Evolutionary conservation across 1,284 basidiomycete genomes (phyloP), one percentile per base, ranked within the genome.

Genomic region (Singerocomus rubriflavus): DNA sequence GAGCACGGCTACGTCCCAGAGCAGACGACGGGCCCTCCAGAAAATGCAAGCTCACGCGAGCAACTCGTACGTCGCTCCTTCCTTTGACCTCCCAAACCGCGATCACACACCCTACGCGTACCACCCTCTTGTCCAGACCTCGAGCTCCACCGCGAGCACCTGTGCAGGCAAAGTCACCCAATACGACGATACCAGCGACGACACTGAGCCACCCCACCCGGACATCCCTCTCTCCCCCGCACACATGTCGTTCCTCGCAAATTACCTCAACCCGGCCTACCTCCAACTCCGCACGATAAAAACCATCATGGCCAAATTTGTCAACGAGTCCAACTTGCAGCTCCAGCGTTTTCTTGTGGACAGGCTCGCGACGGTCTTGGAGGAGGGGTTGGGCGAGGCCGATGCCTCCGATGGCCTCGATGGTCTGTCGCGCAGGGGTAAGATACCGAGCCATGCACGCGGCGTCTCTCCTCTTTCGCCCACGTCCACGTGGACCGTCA

Each of bases 251-350:
- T 91, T 90, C 77, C 84, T 94, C 51, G 77, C 81, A 34, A 80
- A 85, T 58, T 98, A 87, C 74, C 76, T 99, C 52, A 93, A 97
- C 67, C 91, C 93, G 5, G 88, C 90, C 29, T 98, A 98, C 71
- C 83, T 98, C 43, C 85, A 90, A 51, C 74, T 82, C 1, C 82
- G 86, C 57, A 93, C 89, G 5, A 85, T 98, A 69, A 81, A 84
- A 56, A 80, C 86, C 47, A 83, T 98, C 55, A 84, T 89, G 40
- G 73, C 81, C 2, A 86, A 91, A 54, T 98, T 99, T 70, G 80
- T 88, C 53, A 82, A 87, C 56, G 91, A 97, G 52, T 97, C 93
- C 13, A 90, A 88, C 54, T 80, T 98, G 52, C 86, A 97, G 60
- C 79, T 97, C n/a, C 88, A 93, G 69, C 82, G 84, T 51, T 96